Base-by-base conservation (phyloP, 352 stramenopile species). In the Phytophthora palmivora region DNA sequence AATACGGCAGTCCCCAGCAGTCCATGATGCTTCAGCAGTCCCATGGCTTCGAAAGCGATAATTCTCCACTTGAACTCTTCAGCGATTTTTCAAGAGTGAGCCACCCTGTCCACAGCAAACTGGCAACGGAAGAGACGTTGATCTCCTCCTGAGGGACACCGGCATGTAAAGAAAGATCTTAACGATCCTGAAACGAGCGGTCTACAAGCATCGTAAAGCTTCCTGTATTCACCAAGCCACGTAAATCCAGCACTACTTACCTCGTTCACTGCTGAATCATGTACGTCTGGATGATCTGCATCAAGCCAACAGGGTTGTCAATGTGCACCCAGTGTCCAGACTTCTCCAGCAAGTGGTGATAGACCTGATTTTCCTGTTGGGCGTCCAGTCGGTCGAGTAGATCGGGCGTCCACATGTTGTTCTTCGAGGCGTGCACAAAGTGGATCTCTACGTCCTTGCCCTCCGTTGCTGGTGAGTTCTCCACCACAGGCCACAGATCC, bases 261-360 rank as follows among this genome's bases (percentile, higher is more conserved):
- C 21, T 32, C 9, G 16, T 16, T 51, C 6, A 56, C 49, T 66
- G 70, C 30, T 67, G 12, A 15, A 78, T 16, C 57, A 67, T 72
- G 63, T 70, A 78, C n/a, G 33, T 60, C 37, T 89, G 60, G 28
- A 94, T 79, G 41, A 92, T 80, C 33, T 84, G 60, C 50, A 94
- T 73, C n/a, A 94, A 69, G 6, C 84, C 86, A 18, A 62, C 46
- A 0, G 84, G 82, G 67, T 94, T 94, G 74, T 94, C 86, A 21
- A 94, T 91, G 66, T 94, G 86, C 58, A 94, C 82, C 86, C 86
- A 94, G 59, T 94, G 86, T n/a, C 84, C 86, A 26, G 84, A 78
- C 30, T 91, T 89, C 15, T 62, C 59, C 38, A 94, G 74, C 55
- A 92, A 68, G 54, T 94, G 82, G 56, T 81, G 70, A 39, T 88